phyloP scores from a whole-genome alignment of 78 protist genomes.

The Dictyostelium brefeldianum region DNA sequence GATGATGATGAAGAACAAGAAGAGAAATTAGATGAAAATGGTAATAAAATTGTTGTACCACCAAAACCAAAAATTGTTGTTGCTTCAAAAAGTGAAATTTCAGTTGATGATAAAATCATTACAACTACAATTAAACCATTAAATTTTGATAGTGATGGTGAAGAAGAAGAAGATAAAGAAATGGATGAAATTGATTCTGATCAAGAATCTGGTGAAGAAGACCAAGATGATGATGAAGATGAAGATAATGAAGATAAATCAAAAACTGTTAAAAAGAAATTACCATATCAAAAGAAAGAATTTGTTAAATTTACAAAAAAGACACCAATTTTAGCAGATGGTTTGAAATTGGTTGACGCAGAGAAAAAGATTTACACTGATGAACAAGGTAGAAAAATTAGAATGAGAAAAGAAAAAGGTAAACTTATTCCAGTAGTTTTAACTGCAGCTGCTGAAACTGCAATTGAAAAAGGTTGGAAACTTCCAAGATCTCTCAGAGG shows the following conservation, averaged over 20 bases:
- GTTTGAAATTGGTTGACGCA: constrained; percentile 24
- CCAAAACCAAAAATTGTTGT: neutral
- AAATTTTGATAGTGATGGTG: constrained; percentile 21
- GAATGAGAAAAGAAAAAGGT: constrained; percentile 70
- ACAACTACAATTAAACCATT: constrained; percentile 29
- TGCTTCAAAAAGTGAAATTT: neutral
- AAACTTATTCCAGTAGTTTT: constrained; percentile 62
- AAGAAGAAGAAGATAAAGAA: constrained; percentile 39
- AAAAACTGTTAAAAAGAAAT: neutral
- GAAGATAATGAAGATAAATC: neutral
- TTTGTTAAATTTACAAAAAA: neutral
- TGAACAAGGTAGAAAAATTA: constrained; percentile 62
- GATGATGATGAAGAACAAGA: constrained; percentile 17
- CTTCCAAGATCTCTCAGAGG: constrained; percentile 52
- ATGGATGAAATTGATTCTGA: neutral
- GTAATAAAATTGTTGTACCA: neutral
- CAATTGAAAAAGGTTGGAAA: constrained; percentile 71
- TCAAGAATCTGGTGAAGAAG: neutral
- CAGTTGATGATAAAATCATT: constrained; percentile 20
- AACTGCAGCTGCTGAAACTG: constrained; percentile 44
- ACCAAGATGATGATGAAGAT: neutral
- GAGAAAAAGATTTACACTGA: constrained; percentile 36
- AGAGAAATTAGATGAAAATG: neutral
- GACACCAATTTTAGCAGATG: constrained; percentile 5
- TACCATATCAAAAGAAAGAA: constrained; percentile 12